A percentile compares a stretch with the other conserved stretches of the same genome.
These are phyloP conservation scores for Plasmodium cynomolgi DNA, from an alignment of 169 alveolate genomes.

Conservation along the genomic window DNA sequence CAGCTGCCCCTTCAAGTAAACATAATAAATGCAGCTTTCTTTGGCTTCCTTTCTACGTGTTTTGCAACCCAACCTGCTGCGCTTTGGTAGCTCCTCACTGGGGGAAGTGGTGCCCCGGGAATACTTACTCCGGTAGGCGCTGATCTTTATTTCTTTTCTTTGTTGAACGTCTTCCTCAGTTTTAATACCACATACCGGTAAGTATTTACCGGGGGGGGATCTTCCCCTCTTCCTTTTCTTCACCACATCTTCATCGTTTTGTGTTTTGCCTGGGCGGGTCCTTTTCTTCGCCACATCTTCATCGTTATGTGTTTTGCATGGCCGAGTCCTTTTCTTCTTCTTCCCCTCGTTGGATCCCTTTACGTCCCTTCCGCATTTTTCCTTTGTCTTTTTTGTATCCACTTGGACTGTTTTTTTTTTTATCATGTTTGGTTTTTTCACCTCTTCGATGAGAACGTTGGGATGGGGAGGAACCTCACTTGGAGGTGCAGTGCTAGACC, in stretches of 20 bases:
- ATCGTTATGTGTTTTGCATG: not conserved
- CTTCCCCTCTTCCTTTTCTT: not conserved
- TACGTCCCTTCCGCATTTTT: not conserved
- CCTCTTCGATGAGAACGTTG: not conserved
- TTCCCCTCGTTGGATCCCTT: conserved; percentile 1
- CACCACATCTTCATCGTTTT: not conserved
- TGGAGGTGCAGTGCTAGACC: not conserved
- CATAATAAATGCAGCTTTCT: not conserved
- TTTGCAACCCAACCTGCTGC: not conserved
- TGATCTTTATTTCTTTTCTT: not conserved
- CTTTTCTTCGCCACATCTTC: not conserved
- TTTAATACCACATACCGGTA: not conserved
- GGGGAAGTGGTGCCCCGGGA: not conserved
- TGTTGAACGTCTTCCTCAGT: not conserved
- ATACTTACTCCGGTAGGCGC: not conserved
- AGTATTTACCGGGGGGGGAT: not conserved
- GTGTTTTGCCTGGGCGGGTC: not conserved
- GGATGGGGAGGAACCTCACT: not conserved
- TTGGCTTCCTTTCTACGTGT: not conserved
- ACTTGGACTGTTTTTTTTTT: not conserved
- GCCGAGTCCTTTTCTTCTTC: not conserved
- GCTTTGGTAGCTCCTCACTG: not conserved
- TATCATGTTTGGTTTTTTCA: not conserved
- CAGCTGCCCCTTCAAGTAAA: conserved; percentile 3
- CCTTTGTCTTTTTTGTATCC: not conserved